These are phyloP conservation scores for Wolfiporia cocos DNA, from an alignment of 1,284 basidiomycete species.

Conservation along the genomic window DNA sequence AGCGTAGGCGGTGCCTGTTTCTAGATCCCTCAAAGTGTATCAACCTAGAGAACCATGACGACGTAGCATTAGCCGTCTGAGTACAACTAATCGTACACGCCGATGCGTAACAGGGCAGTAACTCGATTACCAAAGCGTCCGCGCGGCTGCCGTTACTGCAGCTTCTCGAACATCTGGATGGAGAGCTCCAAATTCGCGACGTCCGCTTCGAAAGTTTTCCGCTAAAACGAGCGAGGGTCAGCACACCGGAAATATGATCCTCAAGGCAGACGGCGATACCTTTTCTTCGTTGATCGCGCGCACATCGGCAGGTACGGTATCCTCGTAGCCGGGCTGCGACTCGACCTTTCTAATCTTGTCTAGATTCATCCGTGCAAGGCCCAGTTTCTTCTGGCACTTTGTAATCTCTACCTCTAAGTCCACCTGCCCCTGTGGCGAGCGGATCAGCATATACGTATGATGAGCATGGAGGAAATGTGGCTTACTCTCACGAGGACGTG, in stretches of 20 bases:
- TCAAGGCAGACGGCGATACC: conserved; percentile 35
- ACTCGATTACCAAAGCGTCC: too few relatives aligned
- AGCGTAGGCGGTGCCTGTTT: too few relatives aligned
- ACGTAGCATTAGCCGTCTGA: too few relatives aligned
- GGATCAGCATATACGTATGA: too few relatives aligned
- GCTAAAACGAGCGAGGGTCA: conserved; percentile 23
- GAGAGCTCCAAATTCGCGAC: conserved; percentile 36
- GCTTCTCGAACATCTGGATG: conserved; percentile 38
- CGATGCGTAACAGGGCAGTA: too few relatives aligned
- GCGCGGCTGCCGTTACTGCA: too few relatives aligned
- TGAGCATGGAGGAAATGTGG: too few relatives aligned
- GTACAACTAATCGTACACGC: too few relatives aligned
- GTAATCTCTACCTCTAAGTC: conserved; percentile 80
- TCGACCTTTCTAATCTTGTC: conserved; percentile 78
- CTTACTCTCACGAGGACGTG: conserved; percentile 82
- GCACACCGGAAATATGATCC: neutral
- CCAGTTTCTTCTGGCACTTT: conserved; percentile 85
- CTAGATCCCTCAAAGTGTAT: too few relatives aligned
- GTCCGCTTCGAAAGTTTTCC: conserved; percentile 40
- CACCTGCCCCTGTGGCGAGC: conserved; percentile 55
- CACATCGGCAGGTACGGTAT: conserved; percentile 75
- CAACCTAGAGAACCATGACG: too few relatives aligned
- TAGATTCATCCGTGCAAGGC: conserved; percentile 60
- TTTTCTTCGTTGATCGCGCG: conserved; percentile 66
- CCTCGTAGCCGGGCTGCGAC: conserved; percentile 70